Conservation (phyloP, 768 basidiomycete genomes). For the Pisolithus marmoratus region DNA sequence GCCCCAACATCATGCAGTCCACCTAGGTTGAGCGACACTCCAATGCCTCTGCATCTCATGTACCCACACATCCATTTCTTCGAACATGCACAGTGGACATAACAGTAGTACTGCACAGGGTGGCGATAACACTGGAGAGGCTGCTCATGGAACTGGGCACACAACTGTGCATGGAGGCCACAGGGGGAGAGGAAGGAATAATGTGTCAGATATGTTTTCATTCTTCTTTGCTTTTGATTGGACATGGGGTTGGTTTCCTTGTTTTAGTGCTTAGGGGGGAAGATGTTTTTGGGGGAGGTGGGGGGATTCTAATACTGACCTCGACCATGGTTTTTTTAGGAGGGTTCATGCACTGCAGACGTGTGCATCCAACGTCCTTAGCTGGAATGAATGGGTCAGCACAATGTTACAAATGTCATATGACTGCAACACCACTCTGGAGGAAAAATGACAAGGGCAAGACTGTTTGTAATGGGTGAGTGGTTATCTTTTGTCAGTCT, state of each 20-base stretch:
- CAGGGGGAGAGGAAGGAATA: conserved; percentile 39
- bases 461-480: conserved; percentile 87
- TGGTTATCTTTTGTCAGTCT: conserved; percentile 16
- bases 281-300: too few species aligned
- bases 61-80: too few species aligned
- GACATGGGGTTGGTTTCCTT: too few species aligned
- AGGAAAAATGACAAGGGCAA: conserved; percentile 88
- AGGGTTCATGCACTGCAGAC: conserved; percentile 34
- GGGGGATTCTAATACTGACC: too few species aligned
- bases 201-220: conserved; percentile 23
- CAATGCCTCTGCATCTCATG: conserved; percentile 9
- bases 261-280: too few species aligned
- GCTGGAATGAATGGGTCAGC: conserved; percentile 39
- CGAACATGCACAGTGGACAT: too few species aligned
- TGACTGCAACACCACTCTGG: conserved; percentile 85
- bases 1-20: conserved; percentile 83
- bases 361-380: conserved; percentile 29
- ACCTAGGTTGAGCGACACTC: conserved; percentile 56
- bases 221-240: too few species aligned
- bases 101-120: too few species aligned
- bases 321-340: too few species aligned
- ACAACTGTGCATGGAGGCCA: too few species aligned
- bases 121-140: too few species aligned
- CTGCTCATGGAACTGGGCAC: too few species aligned
- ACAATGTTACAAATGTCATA: conserved; percentile 88